Evolutionary conservation across 768 basidiomycete species (phyloP).

Genomic region (Pleurotus salmoneostramineus): DNA sequence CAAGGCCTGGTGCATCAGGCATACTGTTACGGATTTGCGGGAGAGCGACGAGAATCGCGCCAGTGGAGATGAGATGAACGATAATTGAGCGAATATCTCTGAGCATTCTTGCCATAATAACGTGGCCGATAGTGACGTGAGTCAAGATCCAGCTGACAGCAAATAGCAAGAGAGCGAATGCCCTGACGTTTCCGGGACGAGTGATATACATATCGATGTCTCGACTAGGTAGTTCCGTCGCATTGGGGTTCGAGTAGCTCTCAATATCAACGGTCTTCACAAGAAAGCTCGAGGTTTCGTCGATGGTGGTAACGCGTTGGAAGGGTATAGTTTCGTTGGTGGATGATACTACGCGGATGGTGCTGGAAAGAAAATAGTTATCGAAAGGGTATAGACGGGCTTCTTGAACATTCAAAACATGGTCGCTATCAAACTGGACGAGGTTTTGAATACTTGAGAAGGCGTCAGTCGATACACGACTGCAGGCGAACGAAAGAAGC

Average conservation of each 20-base stretch:
- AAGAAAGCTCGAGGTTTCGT: constrained; percentile 43
- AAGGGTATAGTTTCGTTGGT: constrained; percentile 37
- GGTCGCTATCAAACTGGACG: constrained; percentile 53
- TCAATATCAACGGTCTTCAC: constrained; percentile 35
- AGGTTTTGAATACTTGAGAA: constrained; percentile 46
- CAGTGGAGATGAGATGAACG: constrained; percentile 33
- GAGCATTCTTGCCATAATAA: constrained; percentile 35
- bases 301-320: constrained; percentile 36
- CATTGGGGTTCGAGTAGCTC: constrained; percentile 25
- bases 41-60: constrained; percentile 39
- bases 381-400: constrained; percentile 57
- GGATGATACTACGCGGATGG: constrained; percentile 34
- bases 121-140: constrained; percentile 45
- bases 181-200: constrained; percentile 40
- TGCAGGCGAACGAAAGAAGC: not conserved
- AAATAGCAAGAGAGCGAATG: constrained; percentile 44
- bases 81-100: constrained; percentile 24
- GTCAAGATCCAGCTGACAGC: constrained; percentile 48
- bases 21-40: constrained; percentile 50
- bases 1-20: constrained; percentile 54
- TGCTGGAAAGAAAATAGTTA: constrained; percentile 45
- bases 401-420: constrained; percentile 51
- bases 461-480: not conserved
- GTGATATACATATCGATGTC: constrained; percentile 43
- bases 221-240: constrained; percentile 26